Percentiles rank a stretch among this genome's conserved stretches.
Conservation (phyloP, 1,284 basidiomycete genomes). For the Heliocybe sulcata region DNA sequence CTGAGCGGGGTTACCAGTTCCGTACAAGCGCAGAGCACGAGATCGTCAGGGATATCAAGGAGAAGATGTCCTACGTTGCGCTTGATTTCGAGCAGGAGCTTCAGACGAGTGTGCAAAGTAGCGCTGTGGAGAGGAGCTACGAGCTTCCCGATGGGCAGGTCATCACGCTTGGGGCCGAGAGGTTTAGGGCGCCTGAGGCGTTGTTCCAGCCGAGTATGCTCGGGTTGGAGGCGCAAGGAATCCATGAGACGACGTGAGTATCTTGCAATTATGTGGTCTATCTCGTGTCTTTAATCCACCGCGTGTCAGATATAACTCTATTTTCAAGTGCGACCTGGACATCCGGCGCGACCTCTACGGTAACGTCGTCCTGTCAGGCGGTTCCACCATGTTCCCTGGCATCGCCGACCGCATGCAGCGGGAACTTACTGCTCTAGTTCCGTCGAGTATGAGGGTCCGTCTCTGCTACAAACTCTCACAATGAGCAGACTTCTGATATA, state of each 20-base stretch:
- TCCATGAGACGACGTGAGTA: slow-evolving; percentile 88
- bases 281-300: background rate
- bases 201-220: slow-evolving; percentile 96
- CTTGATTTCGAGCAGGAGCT: slow-evolving; percentile 97
- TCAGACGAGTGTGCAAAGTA: slow-evolving; percentile 88
- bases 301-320: slow-evolving; percentile 72
- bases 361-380: slow-evolving; percentile 92
- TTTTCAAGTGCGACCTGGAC: slow-evolving; percentile 76
- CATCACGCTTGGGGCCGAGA: slow-evolving; percentile 94
- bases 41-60: slow-evolving; percentile 97
- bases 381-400: slow-evolving; percentile 97
- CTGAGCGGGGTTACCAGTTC: slow-evolving; percentile 93
- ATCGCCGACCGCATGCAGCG: slow-evolving; percentile 98
- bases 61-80: slow-evolving; percentile 97
- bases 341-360: slow-evolving; percentile 88
- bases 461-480: background rate
- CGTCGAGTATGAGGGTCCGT: slow-evolving; percentile 83
- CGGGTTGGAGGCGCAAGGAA: slow-evolving; percentile 89
- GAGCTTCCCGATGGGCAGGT: slow-evolving; percentile 96
- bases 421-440: slow-evolving; percentile 87
- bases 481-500: background rate
- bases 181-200: slow-evolving; percentile 92
- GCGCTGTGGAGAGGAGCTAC: slow-evolving; percentile 91
- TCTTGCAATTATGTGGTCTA: too few relatives aligned
- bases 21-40: slow-evolving; percentile 92